phyloP scores from a whole-genome alignment of 345 rosid species.

The Hevea brasiliensis region DNA sequence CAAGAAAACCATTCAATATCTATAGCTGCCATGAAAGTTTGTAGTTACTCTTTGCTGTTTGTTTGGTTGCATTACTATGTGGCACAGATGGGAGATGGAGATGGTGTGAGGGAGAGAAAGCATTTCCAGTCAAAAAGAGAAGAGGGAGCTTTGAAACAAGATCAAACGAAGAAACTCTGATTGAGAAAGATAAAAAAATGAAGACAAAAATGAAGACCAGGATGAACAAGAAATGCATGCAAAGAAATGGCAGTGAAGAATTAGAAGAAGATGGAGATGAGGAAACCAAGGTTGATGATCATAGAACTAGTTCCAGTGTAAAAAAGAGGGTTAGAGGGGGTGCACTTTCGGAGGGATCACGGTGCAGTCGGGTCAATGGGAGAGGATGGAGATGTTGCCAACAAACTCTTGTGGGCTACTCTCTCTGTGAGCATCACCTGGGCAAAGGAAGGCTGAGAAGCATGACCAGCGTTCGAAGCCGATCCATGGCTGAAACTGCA shows the following conservation, averaged over 20 bases:
- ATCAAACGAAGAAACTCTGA: constrained; percentile 17
- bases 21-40: too few relatives aligned
- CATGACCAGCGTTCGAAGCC: constrained; percentile 48
- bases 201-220: constrained; percentile 42
- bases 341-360: constrained; percentile 69
- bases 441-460: constrained; percentile 93
- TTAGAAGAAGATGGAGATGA: constrained; percentile 14
- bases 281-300: neutral
- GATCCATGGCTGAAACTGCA: constrained; percentile 16
- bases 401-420: constrained; percentile 87
- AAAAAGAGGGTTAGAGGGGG: constrained; percentile 58
- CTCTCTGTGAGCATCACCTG: constrained; percentile 94
- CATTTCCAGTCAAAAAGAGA: constrained; percentile 64
- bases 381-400: constrained; percentile 98
- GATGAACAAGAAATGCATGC: constrained; percentile 44
- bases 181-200: constrained; percentile 26
- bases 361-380: constrained; percentile 96
- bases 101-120: constrained; percentile 47
- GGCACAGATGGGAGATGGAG: constrained; percentile 36
- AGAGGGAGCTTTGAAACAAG: constrained; percentile 38
- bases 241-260: neutral
- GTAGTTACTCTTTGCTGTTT: constrained; percentile 15
- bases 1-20: too few relatives aligned
- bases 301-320: constrained; percentile 6
- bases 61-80: constrained; percentile 19